Evolutionary conservation across 2,329 filamentous ascomycete species (phyloP), one percentile per base, ranked within the genome.

Genomic region (Aspergillus arachidicola): DNA sequence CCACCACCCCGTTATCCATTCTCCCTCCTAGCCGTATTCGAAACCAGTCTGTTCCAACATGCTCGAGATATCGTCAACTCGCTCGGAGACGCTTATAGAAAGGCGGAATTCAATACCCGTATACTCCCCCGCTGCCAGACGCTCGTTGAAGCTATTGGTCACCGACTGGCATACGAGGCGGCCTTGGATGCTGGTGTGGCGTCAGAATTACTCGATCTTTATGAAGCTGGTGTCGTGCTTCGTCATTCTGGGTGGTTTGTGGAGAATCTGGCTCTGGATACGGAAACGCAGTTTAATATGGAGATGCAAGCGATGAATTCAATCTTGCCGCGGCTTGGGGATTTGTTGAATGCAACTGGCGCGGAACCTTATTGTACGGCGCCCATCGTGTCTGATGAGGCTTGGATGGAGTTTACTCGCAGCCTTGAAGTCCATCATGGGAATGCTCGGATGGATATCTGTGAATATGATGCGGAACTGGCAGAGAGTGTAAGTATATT

Each of bases 121-220:
- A 61, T 70, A 28, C 61, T 72, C 11, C 69, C 69, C 1, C 64
- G 50, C 6, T 66, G 61, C 19, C 68, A 62, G 5, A 60, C 66
- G 1, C 60, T 72, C 12, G 55, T 70, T 23, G 58, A 68, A 51
- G 67, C 69, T 14, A 67, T 72, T 6, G 69, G 68, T 0, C 65
- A 69, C 16, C 69, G 69, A 3, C 67, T 71, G 67, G 68, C 66
- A 0, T 61, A 66, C 16, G 68, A 71, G 53, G 66, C 68, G 14
- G 69, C 68, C 7, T 51, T 64, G 14, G 62, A 69, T 30, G 64
- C 66, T n/a, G 63, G 57, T 6, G 62, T 67, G 2, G 56, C 61
- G 26, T 11, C 19, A 3, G 46, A 58, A 6, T 54, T 71, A 3
- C 34, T 69, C 10, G 57, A 57, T 3, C 60, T 70, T 0, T 71